Evolutionary conservation across 371 early-diverging fungal species (phyloP), one percentile per base, ranked within the genome.

Genomic region (Capillidium rhysosporum): DNA sequence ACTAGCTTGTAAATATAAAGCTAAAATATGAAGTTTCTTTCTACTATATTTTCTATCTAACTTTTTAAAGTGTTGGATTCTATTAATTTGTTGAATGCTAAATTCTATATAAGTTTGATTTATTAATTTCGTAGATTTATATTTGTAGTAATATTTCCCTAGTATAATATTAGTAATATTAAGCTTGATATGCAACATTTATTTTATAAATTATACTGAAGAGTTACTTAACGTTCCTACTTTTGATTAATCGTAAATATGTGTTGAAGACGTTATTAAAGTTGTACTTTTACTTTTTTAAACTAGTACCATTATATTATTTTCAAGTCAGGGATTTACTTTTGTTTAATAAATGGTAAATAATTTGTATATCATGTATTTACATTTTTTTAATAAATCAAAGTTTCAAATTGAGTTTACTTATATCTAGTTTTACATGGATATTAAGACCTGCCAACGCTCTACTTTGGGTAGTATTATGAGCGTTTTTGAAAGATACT

Each of bases 1-100:
- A 56, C 58, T 82, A 59, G 89, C 93, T 3, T 94, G 94, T 92
- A 92, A 92, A 63, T 92, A 92, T 93, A 61, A 60, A 49, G 65
- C 67, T n/a, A 57, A 66, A 60, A 69, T 92, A 38, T 68, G 92
- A 29, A 78, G 84, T 31, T 76, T 73, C 58, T 61, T 77, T 24
- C 84, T 91, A 69, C 95, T 94, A 0, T 54, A 61, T 80, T n/a
- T 95, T 87, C 65, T 68, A 73, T 46, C 12, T 62, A 0, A 48
- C 89, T 12, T 63, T 12, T 51, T 51, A 5, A 34, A 31, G 10
- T 16, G 12, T 20, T 51, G 21, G 28, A 39, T 23, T 4, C 2
- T 39, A 34, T 28, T 38, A 66, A 71, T 0, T 63, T 89, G 18
- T 89, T 86, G n/a, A 4, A 20, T 25, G n/a, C 29, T 9, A 29